These are phyloP conservation scores for Graphilbum sp. DNA, from an alignment of 2,329 filamentous ascomycete species.

Conservation along the genomic window DNA sequence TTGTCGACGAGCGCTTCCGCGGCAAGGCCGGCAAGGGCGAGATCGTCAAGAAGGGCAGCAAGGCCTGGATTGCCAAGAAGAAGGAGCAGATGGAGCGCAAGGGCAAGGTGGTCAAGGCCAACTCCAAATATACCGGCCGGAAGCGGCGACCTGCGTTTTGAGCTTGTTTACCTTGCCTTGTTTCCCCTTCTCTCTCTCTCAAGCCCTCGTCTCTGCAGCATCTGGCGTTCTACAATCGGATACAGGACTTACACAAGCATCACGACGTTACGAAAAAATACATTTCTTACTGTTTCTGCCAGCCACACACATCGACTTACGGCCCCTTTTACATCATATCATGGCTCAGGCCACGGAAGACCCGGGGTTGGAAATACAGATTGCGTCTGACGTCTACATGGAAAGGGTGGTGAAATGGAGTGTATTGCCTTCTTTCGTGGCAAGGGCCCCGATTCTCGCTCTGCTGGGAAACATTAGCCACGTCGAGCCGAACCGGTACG, in stretches of 20 bases:
- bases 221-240: too few relatives aligned
- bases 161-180: not conserved
- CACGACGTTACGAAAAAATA: too few relatives aligned
- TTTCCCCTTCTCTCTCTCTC: not conserved
- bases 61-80: conserved; percentile 69
- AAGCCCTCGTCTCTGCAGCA: not conserved
- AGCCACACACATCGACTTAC: too few relatives aligned
- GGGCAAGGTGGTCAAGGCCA: conserved; percentile 84
- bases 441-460: not conserved
- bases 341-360: too few relatives aligned
- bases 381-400: too few relatives aligned
- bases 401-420: too few relatives aligned
- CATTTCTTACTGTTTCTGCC: too few relatives aligned
- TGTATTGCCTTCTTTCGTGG: too few relatives aligned
- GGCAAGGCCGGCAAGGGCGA: conserved; percentile 29
- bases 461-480: not conserved
- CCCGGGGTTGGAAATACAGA: too few relatives aligned
- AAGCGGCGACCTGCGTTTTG: conserved; percentile 69
- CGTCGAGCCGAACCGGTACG: not conserved
- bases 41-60: conserved; percentile 62
- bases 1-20: conserved; percentile 50
- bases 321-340: too few relatives aligned
- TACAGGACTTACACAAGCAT: too few relatives aligned
- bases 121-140: conserved; percentile 84
- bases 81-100: conserved; percentile 91